Percentiles rank a stretch among this genome's conserved stretches.
Conservation (phyloP, 1,284 basidiomycete species). For the Ganoderma lingzhi region DNA sequence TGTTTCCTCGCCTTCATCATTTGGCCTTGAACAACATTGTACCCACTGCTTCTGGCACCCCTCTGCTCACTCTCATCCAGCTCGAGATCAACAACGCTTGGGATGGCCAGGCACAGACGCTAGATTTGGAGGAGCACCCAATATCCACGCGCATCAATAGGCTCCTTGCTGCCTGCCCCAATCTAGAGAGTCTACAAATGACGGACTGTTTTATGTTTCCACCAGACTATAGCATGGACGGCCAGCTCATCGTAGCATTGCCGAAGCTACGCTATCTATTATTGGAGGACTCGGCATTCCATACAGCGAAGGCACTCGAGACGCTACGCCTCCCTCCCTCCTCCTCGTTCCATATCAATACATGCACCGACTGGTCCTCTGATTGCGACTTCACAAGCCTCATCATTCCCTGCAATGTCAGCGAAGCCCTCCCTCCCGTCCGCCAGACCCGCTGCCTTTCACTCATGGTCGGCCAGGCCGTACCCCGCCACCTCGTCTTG, state of each 20-base stretch:
- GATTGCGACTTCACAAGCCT: not conserved
- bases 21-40: not conserved
- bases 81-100: not conserved
- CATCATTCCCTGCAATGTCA: not conserved
- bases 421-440: not conserved
- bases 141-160: not conserved
- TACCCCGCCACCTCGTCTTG: not conserved
- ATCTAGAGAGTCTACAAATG: not conserved
- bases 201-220: not conserved
- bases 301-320: too few species aligned
- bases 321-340: not conserved
- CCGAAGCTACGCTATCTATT: not conserved
- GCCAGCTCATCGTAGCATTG: not conserved
- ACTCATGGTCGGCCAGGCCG: not conserved
- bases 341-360: not conserved
- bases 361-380: not conserved
- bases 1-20: not conserved
- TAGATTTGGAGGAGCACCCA: too few species aligned
- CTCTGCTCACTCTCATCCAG: slow-evolving; percentile 1
- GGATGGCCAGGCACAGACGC: too few species aligned
- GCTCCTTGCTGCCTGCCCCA: not conserved
- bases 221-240: not conserved
- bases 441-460: not conserved
- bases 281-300: not conserved
- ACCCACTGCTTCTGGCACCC: not conserved